Evolutionary conservation across 1,139 yeast species (phyloP).

Genomic region (Sugiyamaella sp.): DNA sequence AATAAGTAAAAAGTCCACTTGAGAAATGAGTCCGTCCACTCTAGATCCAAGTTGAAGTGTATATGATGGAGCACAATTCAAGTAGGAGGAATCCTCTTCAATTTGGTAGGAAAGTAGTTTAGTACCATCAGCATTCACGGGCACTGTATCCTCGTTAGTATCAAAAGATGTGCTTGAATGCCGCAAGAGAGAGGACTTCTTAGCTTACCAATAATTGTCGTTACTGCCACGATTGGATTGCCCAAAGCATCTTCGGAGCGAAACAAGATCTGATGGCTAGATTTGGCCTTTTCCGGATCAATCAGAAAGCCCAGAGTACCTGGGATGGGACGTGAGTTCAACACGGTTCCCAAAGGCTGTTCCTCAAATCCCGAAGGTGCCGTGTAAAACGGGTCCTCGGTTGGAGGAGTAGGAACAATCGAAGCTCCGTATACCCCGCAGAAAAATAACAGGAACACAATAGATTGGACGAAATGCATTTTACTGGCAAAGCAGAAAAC

Average conservation of each 20-base stretch:
- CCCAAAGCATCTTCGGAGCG: conserved; percentile 36
- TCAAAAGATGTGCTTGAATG: no score
- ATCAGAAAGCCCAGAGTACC: conserved; percentile 21
- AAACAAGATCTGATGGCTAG: conserved; percentile 35
- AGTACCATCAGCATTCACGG: conserved; percentile 27
- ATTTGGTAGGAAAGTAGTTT: conserved; percentile 36
- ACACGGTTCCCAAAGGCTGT: conserved; percentile 27
- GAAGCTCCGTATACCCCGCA: not conserved
- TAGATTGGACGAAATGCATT: not conserved
- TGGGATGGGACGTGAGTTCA: conserved; percentile 25
- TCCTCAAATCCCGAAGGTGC: conserved; percentile 28
- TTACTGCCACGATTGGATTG: conserved; percentile 33
- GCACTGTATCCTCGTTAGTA: conserved; percentile 23
- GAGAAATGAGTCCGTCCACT: conserved; percentile 8
- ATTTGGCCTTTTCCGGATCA: conserved; percentile 19
- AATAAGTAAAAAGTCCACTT: conserved; percentile 19
- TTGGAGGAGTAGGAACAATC: conserved; percentile 21
- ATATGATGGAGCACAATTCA: conserved; percentile 39
- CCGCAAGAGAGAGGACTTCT: not conserved
- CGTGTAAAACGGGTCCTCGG: conserved; percentile 33
- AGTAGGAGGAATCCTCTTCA: conserved; percentile 36
- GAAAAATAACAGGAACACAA: not conserved
- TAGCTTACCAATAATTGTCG: conserved; percentile 32
- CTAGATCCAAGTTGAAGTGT: conserved; percentile 24
- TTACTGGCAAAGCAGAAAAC: no score